A percentile compares a stretch with the other conserved stretches of the same genome.
phyloP scores from a whole-genome alignment of 768 basidiomycete species.

The Podaxis sp. region DNA sequence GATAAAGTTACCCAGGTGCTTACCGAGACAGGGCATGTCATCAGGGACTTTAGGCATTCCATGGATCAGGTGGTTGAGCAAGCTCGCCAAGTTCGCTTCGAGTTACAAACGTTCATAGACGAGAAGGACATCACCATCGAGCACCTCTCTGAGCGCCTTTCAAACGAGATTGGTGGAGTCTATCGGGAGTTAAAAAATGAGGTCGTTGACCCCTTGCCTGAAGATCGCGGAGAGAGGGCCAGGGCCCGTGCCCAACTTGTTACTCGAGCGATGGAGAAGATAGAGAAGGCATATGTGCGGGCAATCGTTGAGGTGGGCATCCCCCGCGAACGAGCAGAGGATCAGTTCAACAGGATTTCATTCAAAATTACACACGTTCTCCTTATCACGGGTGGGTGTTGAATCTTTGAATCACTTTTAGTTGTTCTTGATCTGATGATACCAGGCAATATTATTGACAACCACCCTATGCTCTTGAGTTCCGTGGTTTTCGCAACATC shows the following conservation, averaged over 20 bases:
- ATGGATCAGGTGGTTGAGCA: background rate
- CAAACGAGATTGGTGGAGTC: background rate
- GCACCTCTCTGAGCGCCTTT: background rate
- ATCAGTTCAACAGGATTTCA: background rate
- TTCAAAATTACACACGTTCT: background rate
- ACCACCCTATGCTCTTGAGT: conserved; percentile 26
- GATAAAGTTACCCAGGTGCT: background rate
- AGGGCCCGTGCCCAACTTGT: conserved; percentile 1
- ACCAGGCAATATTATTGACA: conserved; percentile 32
- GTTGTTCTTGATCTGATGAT: too few species aligned
- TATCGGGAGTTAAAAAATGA: conserved; percentile 2
- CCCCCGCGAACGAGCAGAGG: conserved; percentile 5
- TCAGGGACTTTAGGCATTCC: background rate
- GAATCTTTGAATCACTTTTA: too few species aligned
- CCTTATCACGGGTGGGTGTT: conserved; percentile 7
- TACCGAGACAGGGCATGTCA: background rate
- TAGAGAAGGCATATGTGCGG: conserved; percentile 1
- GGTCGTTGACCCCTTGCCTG: conserved; percentile 10
- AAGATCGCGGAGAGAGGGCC: conserved; percentile 5
- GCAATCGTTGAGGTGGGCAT: background rate
- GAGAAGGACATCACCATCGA: background rate
- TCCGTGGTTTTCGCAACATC: conserved; percentile 20
- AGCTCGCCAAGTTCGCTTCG: background rate
- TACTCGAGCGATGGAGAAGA: background rate
- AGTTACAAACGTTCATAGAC: background rate